Percentiles rank a stretch among this genome's conserved stretches.
phyloP scores from a whole-genome alignment of 116 monocot genomes.

The Phalaenopsis hybrid region DNA sequence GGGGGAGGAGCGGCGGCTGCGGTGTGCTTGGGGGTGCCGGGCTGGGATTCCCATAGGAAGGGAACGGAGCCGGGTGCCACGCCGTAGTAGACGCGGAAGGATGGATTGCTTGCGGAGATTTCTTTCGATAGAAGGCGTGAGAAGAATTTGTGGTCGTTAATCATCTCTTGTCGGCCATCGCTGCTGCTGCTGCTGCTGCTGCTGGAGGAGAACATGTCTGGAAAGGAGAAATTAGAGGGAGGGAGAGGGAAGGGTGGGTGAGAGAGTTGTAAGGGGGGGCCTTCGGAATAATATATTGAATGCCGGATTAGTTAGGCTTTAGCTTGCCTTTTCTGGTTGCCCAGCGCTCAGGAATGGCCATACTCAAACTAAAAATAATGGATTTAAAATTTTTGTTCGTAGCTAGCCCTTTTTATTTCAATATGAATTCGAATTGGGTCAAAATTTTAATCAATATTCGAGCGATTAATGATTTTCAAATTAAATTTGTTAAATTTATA shows the following conservation, averaged over 20 bases:
- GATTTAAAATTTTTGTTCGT: too few relatives aligned
- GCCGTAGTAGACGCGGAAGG: constrained; percentile 59
- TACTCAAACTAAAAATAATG: too few relatives aligned
- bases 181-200: neutral
- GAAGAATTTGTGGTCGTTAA: constrained; percentile 42
- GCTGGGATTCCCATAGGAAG: constrained; percentile 81
- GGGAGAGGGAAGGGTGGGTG: neutral
- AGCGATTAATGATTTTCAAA: too few relatives aligned
- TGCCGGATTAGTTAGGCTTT: too few relatives aligned
- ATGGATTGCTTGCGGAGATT: constrained; percentile 38
- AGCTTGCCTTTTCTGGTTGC: too few relatives aligned
- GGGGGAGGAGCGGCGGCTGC: constrained; percentile 26
- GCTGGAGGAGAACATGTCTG: constrained; percentile 6
- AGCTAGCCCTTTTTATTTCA: too few relatives aligned
- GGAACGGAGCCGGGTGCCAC: constrained; percentile 48
- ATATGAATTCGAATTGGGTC: too few relatives aligned
- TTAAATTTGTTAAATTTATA: too few relatives aligned
- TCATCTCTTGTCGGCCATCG: constrained; percentile 2
- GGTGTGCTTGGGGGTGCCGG: constrained; percentile 65
- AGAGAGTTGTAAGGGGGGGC: neutral
- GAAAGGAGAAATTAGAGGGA: constrained; percentile 1
- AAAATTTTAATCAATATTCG: too few relatives aligned
- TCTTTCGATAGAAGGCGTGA: constrained; percentile 55
- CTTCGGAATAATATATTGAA: too few relatives aligned
- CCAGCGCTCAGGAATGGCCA: too few relatives aligned